phyloP scores from a whole-genome alignment of 768 basidiomycete species.

The Boletus vinaceobasis region DNA sequence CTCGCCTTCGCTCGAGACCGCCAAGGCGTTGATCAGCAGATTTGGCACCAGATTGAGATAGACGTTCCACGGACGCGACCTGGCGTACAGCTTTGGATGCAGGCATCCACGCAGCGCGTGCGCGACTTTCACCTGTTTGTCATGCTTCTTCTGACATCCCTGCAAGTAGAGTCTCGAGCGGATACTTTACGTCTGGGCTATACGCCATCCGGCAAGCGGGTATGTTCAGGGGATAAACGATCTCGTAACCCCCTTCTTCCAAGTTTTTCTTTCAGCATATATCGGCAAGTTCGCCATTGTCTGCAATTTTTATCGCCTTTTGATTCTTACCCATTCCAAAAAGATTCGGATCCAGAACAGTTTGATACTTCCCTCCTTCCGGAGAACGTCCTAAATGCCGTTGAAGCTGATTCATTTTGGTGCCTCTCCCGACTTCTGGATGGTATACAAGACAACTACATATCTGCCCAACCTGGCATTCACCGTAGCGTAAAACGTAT shows the following conservation, averaged over 20 bases:
- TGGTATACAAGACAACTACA: slow-evolving; percentile 98
- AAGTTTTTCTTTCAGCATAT: slow-evolving; percentile 94
- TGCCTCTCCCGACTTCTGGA: slow-evolving; percentile 92
- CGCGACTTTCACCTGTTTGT: slow-evolving; percentile 21
- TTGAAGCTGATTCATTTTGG: slow-evolving; percentile 99
- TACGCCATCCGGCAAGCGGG: slow-evolving; percentile 95
- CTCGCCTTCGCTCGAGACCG: slow-evolving; percentile 85
- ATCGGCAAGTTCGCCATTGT: slow-evolving; percentile 57
- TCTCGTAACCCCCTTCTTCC: slow-evolving; percentile 95
- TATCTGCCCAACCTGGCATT: slow-evolving; percentile 94
- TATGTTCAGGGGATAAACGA: slow-evolving; percentile 99
- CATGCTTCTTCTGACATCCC: slow-evolving; percentile 17
- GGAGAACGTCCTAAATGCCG: slow-evolving; percentile 64
- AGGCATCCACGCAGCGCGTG: slow-evolving; percentile 84
- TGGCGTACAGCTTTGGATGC: slow-evolving; percentile 89
- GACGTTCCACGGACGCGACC: slow-evolving; percentile 96
- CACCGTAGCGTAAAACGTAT: slow-evolving; percentile 90
- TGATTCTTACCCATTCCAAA: slow-evolving; percentile 2
- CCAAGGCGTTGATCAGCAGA: slow-evolving; percentile 87
- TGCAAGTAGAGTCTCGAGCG: slow-evolving; percentile 78
- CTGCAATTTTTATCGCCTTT: not conserved
- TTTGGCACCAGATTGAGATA: slow-evolving; percentile 99
- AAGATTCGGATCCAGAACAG: slow-evolving; percentile 87
- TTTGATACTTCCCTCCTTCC: slow-evolving; percentile 82
- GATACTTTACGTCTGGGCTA: slow-evolving; percentile 98